phyloP scores from a whole-genome alignment of 371 early-diverging fungal species.

The Umbelopsis sp. region DNA sequence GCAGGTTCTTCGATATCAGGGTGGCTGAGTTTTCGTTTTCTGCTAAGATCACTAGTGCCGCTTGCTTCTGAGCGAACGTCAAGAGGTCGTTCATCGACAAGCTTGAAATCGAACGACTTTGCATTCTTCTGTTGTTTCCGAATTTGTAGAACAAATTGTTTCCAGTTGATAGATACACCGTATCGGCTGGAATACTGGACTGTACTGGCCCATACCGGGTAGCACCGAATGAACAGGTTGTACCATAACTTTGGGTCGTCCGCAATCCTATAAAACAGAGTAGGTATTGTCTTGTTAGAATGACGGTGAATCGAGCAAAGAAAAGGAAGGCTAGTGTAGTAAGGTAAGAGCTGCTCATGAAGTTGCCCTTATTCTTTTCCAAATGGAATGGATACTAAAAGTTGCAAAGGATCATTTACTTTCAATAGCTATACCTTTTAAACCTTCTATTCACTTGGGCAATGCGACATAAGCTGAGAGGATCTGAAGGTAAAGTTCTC shows the following conservation, averaged over 20 bases:
- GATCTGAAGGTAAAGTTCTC: conserved; percentile 25
- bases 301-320: neutral
- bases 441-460: conserved; percentile 32
- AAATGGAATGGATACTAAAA: no score
- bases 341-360: no score
- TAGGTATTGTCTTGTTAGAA: neutral
- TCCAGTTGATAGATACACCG: conserved; percentile 40
- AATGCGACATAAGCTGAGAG: conserved; percentile 29
- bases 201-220: conserved; percentile 34
- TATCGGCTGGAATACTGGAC: conserved; percentile 27
- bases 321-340: neutral
- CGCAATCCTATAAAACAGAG: conserved; percentile 21
- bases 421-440: conserved; percentile 25
- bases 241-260: conserved; percentile 41
- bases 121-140: conserved; percentile 24
- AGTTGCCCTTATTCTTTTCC: no score
- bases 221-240: conserved; percentile 29
- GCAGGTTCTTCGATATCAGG: neutral
- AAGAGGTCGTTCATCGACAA: neutral
- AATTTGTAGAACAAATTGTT: conserved; percentile 31
- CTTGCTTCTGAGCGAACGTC: conserved; percentile 1
- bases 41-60: conserved; percentile 13
- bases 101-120: conserved; percentile 4
- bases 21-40: conserved; percentile 16
- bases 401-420: no score